Evolutionary conservation across 371 early-diverging fungal species (phyloP), one percentile per base, ranked within the genome.

Genomic region (Dichotomocladium elegans): DNA sequence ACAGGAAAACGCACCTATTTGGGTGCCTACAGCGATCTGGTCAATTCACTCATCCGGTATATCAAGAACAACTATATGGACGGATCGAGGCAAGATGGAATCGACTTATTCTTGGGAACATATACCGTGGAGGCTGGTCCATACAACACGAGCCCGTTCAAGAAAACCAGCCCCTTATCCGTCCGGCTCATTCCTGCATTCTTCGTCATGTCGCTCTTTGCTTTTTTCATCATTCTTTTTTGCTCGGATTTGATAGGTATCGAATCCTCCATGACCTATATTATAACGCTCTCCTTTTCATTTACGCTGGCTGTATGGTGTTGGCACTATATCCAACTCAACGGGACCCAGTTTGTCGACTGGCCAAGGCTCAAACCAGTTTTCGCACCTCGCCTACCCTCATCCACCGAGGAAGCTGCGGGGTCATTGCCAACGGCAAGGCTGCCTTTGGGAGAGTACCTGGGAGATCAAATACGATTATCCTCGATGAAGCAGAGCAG

Each of bases 51-150:
- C 1, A 68, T 84, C 45, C 82, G 98, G 10, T 98, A 96, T 59
- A 51, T 93, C 45, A 89, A 88, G 42, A 95, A 95, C 63, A 96
- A 95, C 74, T 98, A 85, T 61, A 58, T 88, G 51, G 99, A 98
- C 58, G 98, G 96, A 28, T 60, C 77, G 4, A 75, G 96, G 35
- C 98, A 97, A 79, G 94, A 94, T 60, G 82, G 83, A 6, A 85
- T 82, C 44, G 93, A 94, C 58, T 62, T 94, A 21, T 73, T 94
- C 44, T 63, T 91, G 24, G 95, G 95, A 3, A 64, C 71, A 11
- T 90, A 82, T 60, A 67, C 60, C 26, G 85, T 89, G 10, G 40
- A 34, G n/a, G 28, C 56, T 57, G 22, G 41, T 45, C 27, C 21
- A n/a, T 50, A 33, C 63, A 31, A 58, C 64, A 42, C 35, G 29